Base-by-base conservation (phyloP, 805 yeast genomes). In the Ogataea paradorogensis region DNA sequence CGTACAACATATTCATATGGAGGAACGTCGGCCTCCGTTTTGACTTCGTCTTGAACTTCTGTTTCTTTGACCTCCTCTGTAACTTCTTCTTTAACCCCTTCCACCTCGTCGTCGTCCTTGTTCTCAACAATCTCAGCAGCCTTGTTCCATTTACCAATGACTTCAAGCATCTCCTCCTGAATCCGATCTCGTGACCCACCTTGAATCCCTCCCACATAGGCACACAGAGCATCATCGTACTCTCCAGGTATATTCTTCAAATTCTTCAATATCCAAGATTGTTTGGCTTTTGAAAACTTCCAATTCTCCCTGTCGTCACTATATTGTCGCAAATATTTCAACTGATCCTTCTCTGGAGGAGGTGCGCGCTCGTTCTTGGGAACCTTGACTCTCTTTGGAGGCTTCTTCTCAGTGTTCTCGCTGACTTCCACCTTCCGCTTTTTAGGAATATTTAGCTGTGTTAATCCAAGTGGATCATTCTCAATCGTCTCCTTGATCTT, bases 201-300 rank as follows among this genome's bases (percentile, higher is more conserved):
- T 58, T 82, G 83, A 20, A 85, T 55, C 0, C 83, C 83, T 14
- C 63, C 69, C 14, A 84, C 56, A 51, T 85, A 85, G 5, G 54
- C 56, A 10, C 66, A 45, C 42, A 85, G 59, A 20, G 76, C 73
- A 1, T 56, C 61, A 35, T 73, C 78, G 53, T 82, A 84, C 8
- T 67, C 63, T 0, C 63, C 65, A 2, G 80, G 83, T 15, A 81
- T 76, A 16, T 51, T 46, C 35, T 64, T 69, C 23, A 83, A 61
- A 56, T 85, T 79, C 53, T 78, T 80, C 47, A 86, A 63, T 30
- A 86, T 71, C 95, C 95, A 86, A 56, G 85, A 85, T 61, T 86
- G 95, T 48, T 86, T 85, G 66, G 82, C 90, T 54, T 86, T 86
- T 43, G 88, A 81, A 59, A 86, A 86, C 66, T 86, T 86, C 95